These are phyloP conservation scores for Fraxinus xanthoxyloides DNA, from an alignment of 305 asterid genomes.

Conservation along the genomic window DNA sequence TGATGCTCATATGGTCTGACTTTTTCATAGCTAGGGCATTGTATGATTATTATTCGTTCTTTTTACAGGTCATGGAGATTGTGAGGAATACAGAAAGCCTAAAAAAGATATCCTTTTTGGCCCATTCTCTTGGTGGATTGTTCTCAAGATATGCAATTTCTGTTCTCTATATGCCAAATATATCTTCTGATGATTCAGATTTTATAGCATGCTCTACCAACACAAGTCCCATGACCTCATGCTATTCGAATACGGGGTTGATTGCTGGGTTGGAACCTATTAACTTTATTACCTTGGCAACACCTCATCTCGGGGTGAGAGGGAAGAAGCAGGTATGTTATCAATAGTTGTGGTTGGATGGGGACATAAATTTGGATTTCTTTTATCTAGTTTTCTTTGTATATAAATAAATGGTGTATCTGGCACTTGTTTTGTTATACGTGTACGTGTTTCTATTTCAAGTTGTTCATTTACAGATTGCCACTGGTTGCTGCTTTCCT, in stretches of 20 bases:
- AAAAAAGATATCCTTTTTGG: conserved; percentile 79
- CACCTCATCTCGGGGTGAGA: conserved; percentile 98
- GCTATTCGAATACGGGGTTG: conserved; percentile 40
- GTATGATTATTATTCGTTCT: not conserved
- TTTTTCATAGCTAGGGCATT: not conserved
- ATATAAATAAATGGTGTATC: conserved; percentile 4
- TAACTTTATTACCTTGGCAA: conserved; percentile 90
- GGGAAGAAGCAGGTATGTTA: conserved; percentile 89
- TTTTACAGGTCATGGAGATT: conserved; percentile 63
- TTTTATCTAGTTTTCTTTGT: not conserved
- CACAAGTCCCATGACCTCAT: conserved; percentile 27
- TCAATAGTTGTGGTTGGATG: conserved; percentile 11
- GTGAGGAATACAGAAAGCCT: conserved; percentile 68
- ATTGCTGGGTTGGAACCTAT: conserved; percentile 93
- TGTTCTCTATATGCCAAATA: conserved; percentile 49
- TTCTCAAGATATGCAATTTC: conserved; percentile 93
- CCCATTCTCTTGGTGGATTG: conserved; percentile 98
- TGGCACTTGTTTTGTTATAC: not conserved
- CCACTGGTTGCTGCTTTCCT: not conserved
- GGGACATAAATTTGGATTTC: not conserved
- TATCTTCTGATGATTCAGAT: conserved; percentile 22
- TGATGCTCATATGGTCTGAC: conserved; percentile 1
- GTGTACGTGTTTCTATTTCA: not conserved
- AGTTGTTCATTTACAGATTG: not conserved
- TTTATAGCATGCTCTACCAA: conserved; percentile 31